Evolutionary conservation across 192 early-diverging fungal species (phyloP), one percentile per base, ranked within the genome.

Genomic region (Fimicolochytrium jonesii): DNA sequence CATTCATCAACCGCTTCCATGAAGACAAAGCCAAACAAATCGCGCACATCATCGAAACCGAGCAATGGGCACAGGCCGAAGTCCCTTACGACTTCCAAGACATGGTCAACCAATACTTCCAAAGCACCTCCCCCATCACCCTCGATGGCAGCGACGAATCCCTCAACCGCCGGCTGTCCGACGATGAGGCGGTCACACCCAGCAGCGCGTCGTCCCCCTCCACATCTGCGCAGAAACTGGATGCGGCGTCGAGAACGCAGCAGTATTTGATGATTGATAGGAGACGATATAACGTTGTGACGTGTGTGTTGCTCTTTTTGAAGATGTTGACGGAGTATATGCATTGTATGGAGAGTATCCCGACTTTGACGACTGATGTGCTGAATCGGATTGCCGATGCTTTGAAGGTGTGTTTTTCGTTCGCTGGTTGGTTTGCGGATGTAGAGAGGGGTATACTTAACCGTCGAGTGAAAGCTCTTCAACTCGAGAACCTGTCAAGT

Each of bases 401-500:
- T 13, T 69, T 93, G 18, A 91, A 88, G 75, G 90, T 92, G 74
- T 29, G 26, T 44, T 3, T 3, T 44, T 44, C 15, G 43, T n/a
- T n/a, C n/a, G n/a, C n/a, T n/a, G n/a, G n/a, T n/a, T n/a, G n/a
- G 37, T 7, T 17, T 7, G 37, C 9, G 51, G 9, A 39, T 39
- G 37, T 7, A 39, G 17, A 39, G n/a, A n/a, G n/a, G n/a, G n/a
- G n/a, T n/a, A n/a, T n/a, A n/a, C n/a, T n/a, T n/a, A n/a, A n/a
- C n/a, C n/a, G n/a, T n/a, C n/a, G n/a, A n/a, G n/a, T 61, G 65
- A 30, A 72, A 95, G 88, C 61, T 92, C 15, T 98, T 96, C 77
- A 99, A 99, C 69, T 95, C 93, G 4, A 69, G 92, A 52, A 86
- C 88, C 6, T 97, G 95, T 72, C 94, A 98, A 74, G 92, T 97